phyloP scores from a whole-genome alignment of 768 basidiomycete genomes.

The Artomyces pyxidatus region DNA sequence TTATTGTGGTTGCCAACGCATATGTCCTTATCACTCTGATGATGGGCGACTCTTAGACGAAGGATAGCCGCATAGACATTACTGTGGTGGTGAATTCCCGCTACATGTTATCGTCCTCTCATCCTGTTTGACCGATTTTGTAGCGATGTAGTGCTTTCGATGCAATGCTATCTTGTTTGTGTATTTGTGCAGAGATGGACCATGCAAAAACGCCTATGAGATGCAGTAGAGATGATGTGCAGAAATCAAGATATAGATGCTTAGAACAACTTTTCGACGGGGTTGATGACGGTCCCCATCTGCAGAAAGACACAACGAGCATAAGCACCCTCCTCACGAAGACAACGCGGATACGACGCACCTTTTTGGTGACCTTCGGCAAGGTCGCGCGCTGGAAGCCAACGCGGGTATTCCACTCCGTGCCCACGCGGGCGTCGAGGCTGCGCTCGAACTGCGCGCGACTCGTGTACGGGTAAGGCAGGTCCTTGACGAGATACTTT shows the following conservation, averaged over 20 bases:
- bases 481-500: constrained; percentile 83
- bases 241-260: background rate
- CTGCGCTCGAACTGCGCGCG: constrained; percentile 86
- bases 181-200: background rate
- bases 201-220: background rate
- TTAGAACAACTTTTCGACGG: constrained; percentile 47
- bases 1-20: constrained; percentile 63
- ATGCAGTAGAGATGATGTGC: background rate
- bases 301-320: constrained; percentile 20
- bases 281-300: constrained; percentile 68
- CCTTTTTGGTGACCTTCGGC: constrained; percentile 85
- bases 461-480: constrained; percentile 93
- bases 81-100: no score
- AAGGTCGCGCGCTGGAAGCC: constrained; percentile 79
- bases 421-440: constrained; percentile 74
- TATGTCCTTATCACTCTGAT: constrained; percentile 66
- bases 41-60: no score
- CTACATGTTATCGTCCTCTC: background rate
- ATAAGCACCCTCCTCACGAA: background rate
- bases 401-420: constrained; percentile 89
- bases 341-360: constrained; percentile 22
- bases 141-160: background rate
- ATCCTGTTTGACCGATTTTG: no score
- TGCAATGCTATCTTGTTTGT: background rate
- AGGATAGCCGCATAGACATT: no score